Evolutionary conservation across 805 yeast genomes (phyloP), one percentile per base, ranked within the genome.

Genomic region (Nakazawaea molendinolei): DNA sequence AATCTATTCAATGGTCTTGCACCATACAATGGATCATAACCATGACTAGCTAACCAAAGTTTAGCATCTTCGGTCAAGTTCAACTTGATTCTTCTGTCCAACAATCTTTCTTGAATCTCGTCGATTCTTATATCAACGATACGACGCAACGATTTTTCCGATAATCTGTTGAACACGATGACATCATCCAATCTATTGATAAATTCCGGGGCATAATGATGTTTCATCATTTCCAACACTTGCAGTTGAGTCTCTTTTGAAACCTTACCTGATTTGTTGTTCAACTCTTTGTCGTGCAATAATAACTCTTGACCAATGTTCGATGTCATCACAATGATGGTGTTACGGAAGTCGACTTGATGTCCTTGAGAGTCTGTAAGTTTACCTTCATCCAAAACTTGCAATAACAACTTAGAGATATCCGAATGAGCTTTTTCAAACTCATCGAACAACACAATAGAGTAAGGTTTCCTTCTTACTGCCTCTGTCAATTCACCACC

Each of bases 401-500:
- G 98, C 41, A 90, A 63, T 33, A 90, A 65, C 27, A 90, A 69
- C 60, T 92, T 92, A 21, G 95, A 79, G n/a, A 90, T 82, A 59
- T 90, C 98, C 3, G 87, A 82, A 56, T 92, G 97, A 0, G 98
- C 97, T 59, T 90, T 90, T 51, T 90, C 98, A 58, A 90, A 86
- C 62, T 90, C 98, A 59, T 90, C 98, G 56, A 90, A 92, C 40
- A 90, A 62, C 2, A 90, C 82, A 19, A 90, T 95, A 1, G 97
- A 72, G 48, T 90, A 90, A 7, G 98, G 98, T 52, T 87, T 89
- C 50, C 97, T 74, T 53, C 96, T 74, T 8, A 92, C 94, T 5
- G 95, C 95, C 58, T 92, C 97, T 1, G 98, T 92, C 44, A 92
- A 67, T 59, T 92, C 97, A 34, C 98, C 98, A 54, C 87, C 84